Percentiles rank a stretch among this genome's conserved stretches.
phyloP scores from a whole-genome alignment of 1,284 basidiomycete species.

The Bjerkandera adusta region DNA sequence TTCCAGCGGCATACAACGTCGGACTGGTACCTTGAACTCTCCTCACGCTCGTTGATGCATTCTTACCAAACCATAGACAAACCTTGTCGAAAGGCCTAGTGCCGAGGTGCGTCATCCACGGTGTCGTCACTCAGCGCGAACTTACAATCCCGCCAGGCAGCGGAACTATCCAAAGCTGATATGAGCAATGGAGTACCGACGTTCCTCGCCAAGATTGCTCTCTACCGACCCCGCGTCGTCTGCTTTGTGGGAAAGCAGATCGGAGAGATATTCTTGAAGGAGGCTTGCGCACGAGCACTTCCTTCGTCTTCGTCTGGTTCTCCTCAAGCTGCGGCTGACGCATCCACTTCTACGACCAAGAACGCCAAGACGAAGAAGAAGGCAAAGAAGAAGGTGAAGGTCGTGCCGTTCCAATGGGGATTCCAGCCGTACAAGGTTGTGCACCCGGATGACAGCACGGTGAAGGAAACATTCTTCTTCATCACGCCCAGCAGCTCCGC shows the following conservation, averaged over 20 bases:
- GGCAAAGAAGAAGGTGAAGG: slow-evolving; percentile 5
- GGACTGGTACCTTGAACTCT: slow-evolving; percentile 23
- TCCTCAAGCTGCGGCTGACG: neutral
- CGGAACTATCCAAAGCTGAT: slow-evolving; percentile 24
- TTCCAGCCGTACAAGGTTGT: slow-evolving; percentile 53
- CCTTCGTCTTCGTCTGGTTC: neutral
- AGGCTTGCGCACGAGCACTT: neutral
- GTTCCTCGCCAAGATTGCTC: slow-evolving; percentile 55
- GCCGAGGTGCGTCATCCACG: slow-evolving; percentile 21
- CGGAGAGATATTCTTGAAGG: slow-evolving; percentile 38
- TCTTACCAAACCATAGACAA: slow-evolving; percentile 20
- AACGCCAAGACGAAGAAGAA: neutral
- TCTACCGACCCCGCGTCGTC: slow-evolving; percentile 55
- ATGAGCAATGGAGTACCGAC: slow-evolving; percentile 25
- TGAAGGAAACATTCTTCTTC: slow-evolving; percentile 59
- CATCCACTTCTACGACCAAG: neutral
- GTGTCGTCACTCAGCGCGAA: neutral
- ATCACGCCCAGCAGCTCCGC: slow-evolving; percentile 69
- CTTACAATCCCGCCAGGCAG: slow-evolving; percentile 17
- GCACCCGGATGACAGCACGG: slow-evolving; percentile 19
- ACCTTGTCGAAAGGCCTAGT: slow-evolving; percentile 28
- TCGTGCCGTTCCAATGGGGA: slow-evolving; percentile 28
- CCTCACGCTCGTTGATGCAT: neutral
- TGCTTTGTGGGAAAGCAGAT: slow-evolving; percentile 77
- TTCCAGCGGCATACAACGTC: slow-evolving; percentile 23